Evolutionary conservation across 139 green algal species (phyloP), one percentile per base, ranked within the genome.

Genomic region (Nannochloris sp.): DNA sequence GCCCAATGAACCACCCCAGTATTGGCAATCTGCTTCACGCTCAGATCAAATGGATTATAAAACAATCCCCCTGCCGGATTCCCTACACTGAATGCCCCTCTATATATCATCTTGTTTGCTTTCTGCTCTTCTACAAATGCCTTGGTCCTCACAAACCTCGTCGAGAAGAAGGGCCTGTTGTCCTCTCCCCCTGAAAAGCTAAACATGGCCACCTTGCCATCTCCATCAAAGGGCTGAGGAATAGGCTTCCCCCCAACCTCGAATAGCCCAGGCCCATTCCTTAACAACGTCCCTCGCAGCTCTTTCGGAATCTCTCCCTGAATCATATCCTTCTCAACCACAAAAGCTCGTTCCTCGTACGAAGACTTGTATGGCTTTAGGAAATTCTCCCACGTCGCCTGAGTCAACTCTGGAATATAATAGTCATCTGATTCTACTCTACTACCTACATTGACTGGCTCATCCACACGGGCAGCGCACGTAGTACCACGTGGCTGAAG

Each of bases 191-290:
- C 69, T 48, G 57, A 58, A 65, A 81, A 73, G 3, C 62, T 62
- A 67, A 79, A 76, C 4, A 65, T 64, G 26, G 51, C 60, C 26
- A 72, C 50, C 59, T 70, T 56, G 45, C 73, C 73, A 53, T 80
- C 73, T 3, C 73, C 73, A 56, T 80, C 73, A 55, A 80, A 75
- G 1, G 73, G 73, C 48, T 80, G 71, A 26, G 60, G 46, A 26
- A 80, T 70, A 10, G 46, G 9, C 20, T 58, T 55, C 12, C 70
- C 71, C 20, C 73, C 73, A 16, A 80, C 26, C 43, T 80, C 73
- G 63, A 74, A 72, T 14, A 80, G 71, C 31, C 20, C 73, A 6
- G 73, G 73, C 2, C 73, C 73, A 28, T 80, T 80, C 28, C 71
- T 55, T 16, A 80, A 59, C 57, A 80, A 53, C 1, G 69, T 77